Base-by-base conservation (phyloP, 306 rosid species). In the Gleditsia sinensis region DNA sequence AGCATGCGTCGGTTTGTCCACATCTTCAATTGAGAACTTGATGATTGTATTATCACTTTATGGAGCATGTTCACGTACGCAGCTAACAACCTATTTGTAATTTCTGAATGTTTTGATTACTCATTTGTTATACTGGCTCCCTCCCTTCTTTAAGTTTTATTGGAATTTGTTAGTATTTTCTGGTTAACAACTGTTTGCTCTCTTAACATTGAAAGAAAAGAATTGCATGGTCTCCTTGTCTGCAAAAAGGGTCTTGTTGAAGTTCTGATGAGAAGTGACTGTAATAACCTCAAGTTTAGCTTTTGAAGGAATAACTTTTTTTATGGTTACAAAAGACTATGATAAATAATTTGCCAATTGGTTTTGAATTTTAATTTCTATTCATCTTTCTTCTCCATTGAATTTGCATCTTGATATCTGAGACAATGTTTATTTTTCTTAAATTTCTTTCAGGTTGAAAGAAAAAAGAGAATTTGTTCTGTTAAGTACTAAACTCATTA, bases 1-100 rank as follows among this genome's bases (percentile, higher is more conserved):
- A 66, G 82, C 84, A 55, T 85, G 88, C 1, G 86, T 85, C 36
- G 88, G 88, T 78, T 75, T 81, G 62, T 85, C 86, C 57, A 81
- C 88, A 48, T 85, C 88, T 60, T 74, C 82, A 66, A 67, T 85
- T 53, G 88, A 81, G 66, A 85, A 85, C 66, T 48, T 82, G 76
- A 72, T 75, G 83, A 30, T 82, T 61, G 76, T 81, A 78, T 63
- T 78, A 56, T 81, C 80, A 21, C 81, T 84, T 50, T 84, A 84
- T 81, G 88, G 86, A 81, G 88, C 79, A 42, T 84, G 86, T 19
- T 33, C 37, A 32, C 61, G 86, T 84, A 84, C 81, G 88, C 27
- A 69, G 54, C 81, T 34, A 20, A 12, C 32, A 28, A 28, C 32
- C 32, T 4, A 28, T 28, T 28, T n/a, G n/a, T n/a, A n/a, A n/a